A percentile compares a stretch with the other conserved stretches of the same genome.
Evolutionary conservation across 2,329 filamentous ascomycete genomes (phyloP).

Genomic region (Alternaria sp.): DNA sequence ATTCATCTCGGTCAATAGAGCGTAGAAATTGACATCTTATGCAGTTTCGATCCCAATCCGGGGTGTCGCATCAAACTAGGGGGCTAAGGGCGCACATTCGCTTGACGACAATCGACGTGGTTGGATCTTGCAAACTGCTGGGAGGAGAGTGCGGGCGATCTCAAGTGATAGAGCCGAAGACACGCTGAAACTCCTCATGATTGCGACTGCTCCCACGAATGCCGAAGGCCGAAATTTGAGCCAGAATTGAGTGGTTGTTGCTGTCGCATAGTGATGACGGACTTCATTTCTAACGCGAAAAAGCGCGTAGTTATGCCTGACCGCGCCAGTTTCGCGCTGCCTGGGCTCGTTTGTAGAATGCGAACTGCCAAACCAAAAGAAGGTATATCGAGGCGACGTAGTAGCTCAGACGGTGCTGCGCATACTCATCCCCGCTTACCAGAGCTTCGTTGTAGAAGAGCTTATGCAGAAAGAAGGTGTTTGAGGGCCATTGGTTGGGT

Average conservation of each 20-base stretch:
- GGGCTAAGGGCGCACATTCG: no score
- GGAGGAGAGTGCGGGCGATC: background rate
- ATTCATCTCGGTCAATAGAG: slow-evolving; percentile 6
- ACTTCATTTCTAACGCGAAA: background rate
- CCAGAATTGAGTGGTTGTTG: background rate
- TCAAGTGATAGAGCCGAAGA: background rate
- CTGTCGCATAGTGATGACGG: background rate
- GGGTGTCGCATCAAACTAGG: background rate
- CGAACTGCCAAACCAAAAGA: slow-evolving; percentile 5
- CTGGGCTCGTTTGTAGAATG: background rate
- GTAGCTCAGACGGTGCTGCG: slow-evolving; percentile 9
- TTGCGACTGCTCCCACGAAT: background rate
- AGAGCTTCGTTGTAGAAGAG: background rate
- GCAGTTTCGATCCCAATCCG: slow-evolving; percentile 2
- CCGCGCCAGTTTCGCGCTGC: background rate
- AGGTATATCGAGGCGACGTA: background rate
- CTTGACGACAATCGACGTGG: background rate
- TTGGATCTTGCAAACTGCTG: background rate
- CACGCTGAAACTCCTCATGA: background rate
- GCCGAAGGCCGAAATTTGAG: no score
- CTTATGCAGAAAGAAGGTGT: background rate
- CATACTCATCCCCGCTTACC: background rate
- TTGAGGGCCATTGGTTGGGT: background rate
- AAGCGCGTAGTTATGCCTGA: background rate
- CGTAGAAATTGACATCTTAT: slow-evolving; percentile 9